Percentiles rank a stretch among this genome's conserved stretches.
phyloP scores from a whole-genome alignment of 2,329 filamentous ascomycete genomes.

The Pyrenochaeta sp. region DNA sequence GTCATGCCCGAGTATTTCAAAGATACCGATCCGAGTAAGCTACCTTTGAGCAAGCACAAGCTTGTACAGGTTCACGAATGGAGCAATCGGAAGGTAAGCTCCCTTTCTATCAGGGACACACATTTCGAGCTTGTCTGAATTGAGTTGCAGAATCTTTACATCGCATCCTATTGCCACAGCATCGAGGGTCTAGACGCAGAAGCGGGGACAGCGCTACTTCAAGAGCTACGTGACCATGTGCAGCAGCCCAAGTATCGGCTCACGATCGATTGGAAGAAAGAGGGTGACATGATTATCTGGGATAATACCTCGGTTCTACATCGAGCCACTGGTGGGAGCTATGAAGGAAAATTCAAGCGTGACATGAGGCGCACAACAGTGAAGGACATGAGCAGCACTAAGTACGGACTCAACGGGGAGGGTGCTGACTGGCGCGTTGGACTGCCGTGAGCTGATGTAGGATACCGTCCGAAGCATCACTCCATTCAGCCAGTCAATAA shows the following conservation, averaged over 20 bases:
- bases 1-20: slow-evolving; percentile 60
- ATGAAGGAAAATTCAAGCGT: slow-evolving; percentile 57
- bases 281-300: slow-evolving; percentile 54
- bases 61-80: slow-evolving; percentile 62
- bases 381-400: slow-evolving; percentile 54
- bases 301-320: slow-evolving; percentile 66
- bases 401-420: slow-evolving; percentile 53
- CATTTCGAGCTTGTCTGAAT: no score
- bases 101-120: no score
- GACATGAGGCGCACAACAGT: slow-evolving; percentile 67
- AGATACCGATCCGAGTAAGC: slow-evolving; percentile 52
- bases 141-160: slow-evolving; percentile 57
- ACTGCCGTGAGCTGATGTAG: not conserved
- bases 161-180: slow-evolving; percentile 63
- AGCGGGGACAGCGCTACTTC: slow-evolving; percentile 46
- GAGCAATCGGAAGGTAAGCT: slow-evolving; percentile 50
- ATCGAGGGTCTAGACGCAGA: slow-evolving; percentile 51
- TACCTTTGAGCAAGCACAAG: slow-evolving; percentile 55
- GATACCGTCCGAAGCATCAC: no score
- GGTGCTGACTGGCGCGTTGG: not conserved
- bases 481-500: no score
- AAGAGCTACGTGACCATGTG: slow-evolving; percentile 56
- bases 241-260: slow-evolving; percentile 58
- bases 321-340: slow-evolving; percentile 56
- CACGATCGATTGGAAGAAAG: slow-evolving; percentile 57